Percentiles rank a stretch among this genome's conserved stretches.
Conservation (phyloP, 495 filamentous ascomycete species). For the Aspergillus diversus region DNA sequence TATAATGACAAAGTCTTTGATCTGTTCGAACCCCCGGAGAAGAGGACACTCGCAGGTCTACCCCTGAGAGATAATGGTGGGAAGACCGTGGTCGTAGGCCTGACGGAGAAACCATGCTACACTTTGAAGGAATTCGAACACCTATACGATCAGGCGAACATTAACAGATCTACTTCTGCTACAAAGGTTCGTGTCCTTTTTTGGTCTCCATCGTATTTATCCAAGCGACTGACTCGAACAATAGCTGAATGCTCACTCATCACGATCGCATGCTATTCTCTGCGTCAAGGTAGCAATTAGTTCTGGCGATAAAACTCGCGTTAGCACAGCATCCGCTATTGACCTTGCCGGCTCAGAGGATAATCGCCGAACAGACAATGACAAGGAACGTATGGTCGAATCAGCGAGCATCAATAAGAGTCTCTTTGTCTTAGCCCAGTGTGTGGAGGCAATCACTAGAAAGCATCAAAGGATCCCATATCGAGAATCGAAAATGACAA, state of each 20-base stretch:
- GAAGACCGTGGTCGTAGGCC: slow-evolving; percentile 89
- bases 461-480: slow-evolving; percentile 86
- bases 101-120: slow-evolving; percentile 83
- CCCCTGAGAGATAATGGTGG: slow-evolving; percentile 85
- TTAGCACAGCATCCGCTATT: slow-evolving; percentile 90
- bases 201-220: neutral
- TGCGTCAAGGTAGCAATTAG: slow-evolving; percentile 84
- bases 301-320: slow-evolving; percentile 67
- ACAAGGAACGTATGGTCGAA: slow-evolving; percentile 88
- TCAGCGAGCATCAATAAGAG: slow-evolving; percentile 99
- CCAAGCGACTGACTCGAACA: slow-evolving; percentile 21
- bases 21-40: slow-evolving; percentile 88
- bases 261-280: slow-evolving; percentile 89
- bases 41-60: slow-evolving; percentile 81
- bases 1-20: slow-evolving; percentile 98
- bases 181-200: slow-evolving; percentile 66
- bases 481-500: slow-evolving; percentile 95
- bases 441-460: slow-evolving; percentile 89
- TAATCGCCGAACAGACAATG: slow-evolving; percentile 92
- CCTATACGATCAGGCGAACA: slow-evolving; percentile 92
- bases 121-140: slow-evolving; percentile 91
- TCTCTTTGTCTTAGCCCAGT: slow-evolving; percentile 92
- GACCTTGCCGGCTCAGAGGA: slow-evolving; percentile 97
- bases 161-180: slow-evolving; percentile 85
- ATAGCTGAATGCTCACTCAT: slow-evolving; percentile 89